Base-by-base conservation (phyloP, 768 basidiomycete species). In the Hortiboletus campestris region DNA sequence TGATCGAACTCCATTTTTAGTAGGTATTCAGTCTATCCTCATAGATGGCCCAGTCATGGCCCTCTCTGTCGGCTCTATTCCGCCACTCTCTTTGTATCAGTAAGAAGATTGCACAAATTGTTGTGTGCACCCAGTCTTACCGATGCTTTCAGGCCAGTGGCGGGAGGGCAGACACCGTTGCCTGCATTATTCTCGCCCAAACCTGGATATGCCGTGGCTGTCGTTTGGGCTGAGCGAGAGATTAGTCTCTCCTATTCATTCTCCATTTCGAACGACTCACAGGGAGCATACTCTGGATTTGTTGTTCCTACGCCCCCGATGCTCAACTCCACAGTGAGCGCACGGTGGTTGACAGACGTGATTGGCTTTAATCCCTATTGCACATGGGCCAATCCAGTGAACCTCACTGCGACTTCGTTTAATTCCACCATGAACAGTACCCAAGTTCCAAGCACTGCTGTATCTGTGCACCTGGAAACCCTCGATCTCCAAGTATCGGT, bases 321-420 rank as follows among this genome's bases (percentile, higher is more conserved):
- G 2, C 56, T 67, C 13, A 58, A 49, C 42, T 55, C 60, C 34
- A 58, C 58, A 6, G 36, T 22, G 44, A 62, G 19, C 31, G 63
- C 64, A 43, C 55, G 67, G 32, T 67, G 64, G 61, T 48, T 67
- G 46, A 63, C 66, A 9, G 66, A 67, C 13, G 49, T 68, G 11
- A 35, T 61, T n/a, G 56, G 49, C n/a, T 34, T 68, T 19, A 56
- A 60, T 44, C 64, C 66, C 1, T 63, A 56, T 41, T 67, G 66
- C 16, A 48, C 51, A 38, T 67, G 63, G 63, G 55, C 58, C n/a
- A 59, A 51, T 17, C 55, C 67, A 19, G 29, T 39, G 19, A 66
- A 67, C 36, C 54, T 57, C 36, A 65, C 48, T 10, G 34, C 12
- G 14, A 36, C 49, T 20, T 64, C 57, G 10, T 32, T 67, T 49